Base-by-base conservation (phyloP, 192 early-diverging fungal species). In the Coemansia sp. region DNA sequence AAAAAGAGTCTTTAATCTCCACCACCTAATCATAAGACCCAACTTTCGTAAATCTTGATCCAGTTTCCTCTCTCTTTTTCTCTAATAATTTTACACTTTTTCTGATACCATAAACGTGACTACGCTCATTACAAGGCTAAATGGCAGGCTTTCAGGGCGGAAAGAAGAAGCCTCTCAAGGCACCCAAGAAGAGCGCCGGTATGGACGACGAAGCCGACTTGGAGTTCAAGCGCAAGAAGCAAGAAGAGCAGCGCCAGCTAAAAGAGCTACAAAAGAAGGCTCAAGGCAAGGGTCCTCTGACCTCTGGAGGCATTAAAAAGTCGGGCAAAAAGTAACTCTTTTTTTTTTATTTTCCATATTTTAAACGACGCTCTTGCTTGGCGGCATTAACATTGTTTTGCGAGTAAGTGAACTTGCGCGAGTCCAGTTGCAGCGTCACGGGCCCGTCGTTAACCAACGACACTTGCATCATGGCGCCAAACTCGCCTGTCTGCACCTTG, bases 401-500 rank as follows among this genome's bases (percentile, higher is more conserved):
- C 14, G 55, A 31, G 31, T 71, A 78, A 10, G 50, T 12, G 23
- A 78, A 71, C 38, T 66, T 64, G 26, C 81, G 59, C 28, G 83
- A 84, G 54, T 86, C 85, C 20, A 86, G 45, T 32, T 76, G 40
- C 34, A 86, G 38, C 6, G 85, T 86, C 30, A 86, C 81, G 1
- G 85, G 85, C 1, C 87, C 89, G 30, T 98, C 93, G 67, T 98
- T 98, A 9, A 85, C 80, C 67, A 94, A 80, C 11, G 79, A 80
- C 16, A 98, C 96, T 40, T 84, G 58, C 96, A 98, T 98, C 96
- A 96, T 98, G 5, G 90, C 96, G 3, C 94, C 93, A 78, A 98
- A 98, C 53, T 83, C 81, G 5, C 94, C 96, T 0, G 64, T 74
- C 86, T 89, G 87, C 16, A 95, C 86, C 58, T 79, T 80, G 2